Evolutionary conservation across 257 asterid genomes (phyloP).

Genomic region (Solanum ossicruentum): DNA sequence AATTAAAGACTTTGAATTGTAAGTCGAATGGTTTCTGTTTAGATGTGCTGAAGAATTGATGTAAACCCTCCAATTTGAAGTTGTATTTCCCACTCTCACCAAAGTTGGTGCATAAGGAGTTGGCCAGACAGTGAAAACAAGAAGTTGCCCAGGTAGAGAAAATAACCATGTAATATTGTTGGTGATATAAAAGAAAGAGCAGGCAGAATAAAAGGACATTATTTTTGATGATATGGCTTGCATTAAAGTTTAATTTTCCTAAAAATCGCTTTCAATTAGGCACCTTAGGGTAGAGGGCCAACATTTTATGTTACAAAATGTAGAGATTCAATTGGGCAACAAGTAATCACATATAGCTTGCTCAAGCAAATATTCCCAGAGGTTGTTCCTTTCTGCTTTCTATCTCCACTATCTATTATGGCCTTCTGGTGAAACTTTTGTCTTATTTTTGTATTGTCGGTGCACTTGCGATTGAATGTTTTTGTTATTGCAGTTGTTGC

Average conservation of each 20-base stretch:
- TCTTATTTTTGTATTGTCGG: neutral
- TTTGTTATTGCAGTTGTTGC: neutral
- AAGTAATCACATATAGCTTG: neutral
- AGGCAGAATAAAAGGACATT: neutral
- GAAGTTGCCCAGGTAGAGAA: neutral
- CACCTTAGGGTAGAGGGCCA: neutral
- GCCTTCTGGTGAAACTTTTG: neutral
- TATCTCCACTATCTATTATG: neutral
- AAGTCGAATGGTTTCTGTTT: neutral
- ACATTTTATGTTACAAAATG: neutral
- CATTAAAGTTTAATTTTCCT: neutral
- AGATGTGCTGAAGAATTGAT: neutral
- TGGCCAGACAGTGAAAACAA: neutral
- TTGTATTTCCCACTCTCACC: neutral
- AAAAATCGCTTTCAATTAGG: neutral
- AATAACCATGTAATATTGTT: neutral
- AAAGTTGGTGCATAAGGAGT: neutral
- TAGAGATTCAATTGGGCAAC: neutral
- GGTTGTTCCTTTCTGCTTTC: neutral
- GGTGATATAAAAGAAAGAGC: neutral
- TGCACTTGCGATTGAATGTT: neutral
- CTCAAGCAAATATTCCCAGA: neutral
- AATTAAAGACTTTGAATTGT: neutral
- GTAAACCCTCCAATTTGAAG: neutral
- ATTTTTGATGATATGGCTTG: neutral